Base-by-base conservation (phyloP, 2,329 filamentous ascomycete species). In the Pleomassaria siparia region DNA sequence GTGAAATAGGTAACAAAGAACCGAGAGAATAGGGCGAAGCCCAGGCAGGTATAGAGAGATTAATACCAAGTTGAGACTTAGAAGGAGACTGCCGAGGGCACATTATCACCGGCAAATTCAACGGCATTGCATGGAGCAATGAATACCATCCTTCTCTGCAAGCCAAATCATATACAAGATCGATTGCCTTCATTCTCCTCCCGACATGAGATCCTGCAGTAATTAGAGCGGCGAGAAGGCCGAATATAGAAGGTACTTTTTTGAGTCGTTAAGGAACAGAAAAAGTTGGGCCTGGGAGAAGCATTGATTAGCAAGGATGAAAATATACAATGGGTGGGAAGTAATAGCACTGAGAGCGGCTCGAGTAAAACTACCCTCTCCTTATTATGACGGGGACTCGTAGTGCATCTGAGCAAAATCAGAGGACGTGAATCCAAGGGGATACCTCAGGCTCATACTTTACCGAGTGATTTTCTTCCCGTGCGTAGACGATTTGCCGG, bases 401-500 rank as follows among this genome's bases (percentile, higher is more conserved):
- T 36, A 30, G 40, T 30, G 40, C 30, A 40, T 20, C 26, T 26
- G 29, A 49, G 29, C 33, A 46, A 36, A 40, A 47, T 40, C 15
- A 22, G 49, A 41, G 9, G 15, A 29, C 8, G 22, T 35, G 28
- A 35, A 36, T 44, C 46, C 56, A 49, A 60, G 53, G 47, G 53
- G 47, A 54, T 33, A 20, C 8, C 20, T 43, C 40, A 43, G 21
- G 28, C 26, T 32, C 13, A 46, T 29, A 47, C 44, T 53, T 51
- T 55, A 43, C 55, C 56, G 54, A 51, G 51, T 48, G 35, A 6
- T 46, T 46, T 54, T 56, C 48, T 51, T 46, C 52, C 35, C 24
- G 16, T 51, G 55, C 45, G 51, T 55, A 52, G 55, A 54, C 50
- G 49, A 43, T 47, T 46, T 41, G 41, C 56, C 48, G 43, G 44